phyloP scores from a whole-genome alignment of 129 eudicot genomes.

The Flaveria sonorensis region DNA sequence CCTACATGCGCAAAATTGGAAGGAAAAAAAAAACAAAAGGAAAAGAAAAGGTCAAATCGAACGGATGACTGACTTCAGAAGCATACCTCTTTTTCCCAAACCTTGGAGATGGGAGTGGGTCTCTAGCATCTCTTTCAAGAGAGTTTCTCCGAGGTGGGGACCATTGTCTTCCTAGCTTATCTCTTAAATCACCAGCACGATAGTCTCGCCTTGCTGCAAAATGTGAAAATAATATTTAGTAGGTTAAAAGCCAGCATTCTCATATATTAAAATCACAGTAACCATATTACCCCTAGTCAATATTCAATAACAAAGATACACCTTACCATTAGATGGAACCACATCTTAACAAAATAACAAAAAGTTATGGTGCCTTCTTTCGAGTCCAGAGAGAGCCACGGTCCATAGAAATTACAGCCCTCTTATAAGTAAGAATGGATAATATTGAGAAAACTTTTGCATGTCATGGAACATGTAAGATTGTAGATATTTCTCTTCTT shows the following conservation, averaged over 20 bases:
- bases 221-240: constrained; percentile 20
- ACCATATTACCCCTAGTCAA: constrained; percentile 26
- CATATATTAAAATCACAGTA: constrained; percentile 13
- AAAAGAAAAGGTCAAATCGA: not conserved
- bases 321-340: constrained; percentile 70
- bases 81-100: constrained; percentile 51
- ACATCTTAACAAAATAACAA: constrained; percentile 57
- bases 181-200: constrained; percentile 70
- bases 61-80: constrained; percentile 14
- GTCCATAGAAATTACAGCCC: constrained; percentile 54
- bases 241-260: constrained; percentile 20
- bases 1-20: not conserved
- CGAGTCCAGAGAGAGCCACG: constrained; percentile 56
- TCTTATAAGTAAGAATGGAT: constrained; percentile 45
- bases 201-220: constrained; percentile 68
- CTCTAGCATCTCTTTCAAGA: constrained; percentile 56
- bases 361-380: constrained; percentile 56
- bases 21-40: not conserved
- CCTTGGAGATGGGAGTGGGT: constrained; percentile 43
- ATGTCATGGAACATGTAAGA: constrained; percentile 42
- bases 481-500: constrained; percentile 51
- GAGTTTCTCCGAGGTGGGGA: constrained; percentile 67
- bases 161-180: constrained; percentile 62
- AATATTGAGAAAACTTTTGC: constrained; percentile 45
- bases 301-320: constrained; percentile 37